Percentiles rank a stretch among this genome's conserved stretches.
These are phyloP conservation scores for Dipodascopsis tothii DNA, from an alignment of 805 yeast genomes.

Conservation along the genomic window DNA sequence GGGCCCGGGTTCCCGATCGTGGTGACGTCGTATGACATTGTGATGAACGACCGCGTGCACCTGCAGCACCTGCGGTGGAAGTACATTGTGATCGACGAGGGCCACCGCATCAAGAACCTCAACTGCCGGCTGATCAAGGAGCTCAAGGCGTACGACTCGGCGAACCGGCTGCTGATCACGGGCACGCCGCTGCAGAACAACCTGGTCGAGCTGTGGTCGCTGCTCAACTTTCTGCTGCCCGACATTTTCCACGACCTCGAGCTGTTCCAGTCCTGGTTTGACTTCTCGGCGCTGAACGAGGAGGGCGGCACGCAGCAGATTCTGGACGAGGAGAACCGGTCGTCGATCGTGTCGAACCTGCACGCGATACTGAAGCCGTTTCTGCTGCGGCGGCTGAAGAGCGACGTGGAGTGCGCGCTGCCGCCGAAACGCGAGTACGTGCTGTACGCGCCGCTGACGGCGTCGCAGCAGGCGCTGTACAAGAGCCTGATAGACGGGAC, in stretches of 20 bases:
- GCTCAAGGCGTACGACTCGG: slow-evolving; percentile 51
- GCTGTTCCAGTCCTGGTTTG: slow-evolving; percentile 81
- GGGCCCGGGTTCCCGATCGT: slow-evolving; percentile 42
- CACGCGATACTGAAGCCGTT: slow-evolving; percentile 89
- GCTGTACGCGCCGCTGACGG: slow-evolving; percentile 61
- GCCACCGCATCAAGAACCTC: slow-evolving; percentile 82
- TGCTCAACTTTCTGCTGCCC: slow-evolving; percentile 83
- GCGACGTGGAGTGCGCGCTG: slow-evolving; percentile 55
- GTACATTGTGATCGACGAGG: slow-evolving; percentile 87
- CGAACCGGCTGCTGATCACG: slow-evolving; percentile 71
- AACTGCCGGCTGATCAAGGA: slow-evolving; percentile 68
- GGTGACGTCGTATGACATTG: slow-evolving; percentile 74
- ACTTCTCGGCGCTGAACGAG: slow-evolving; percentile 42
- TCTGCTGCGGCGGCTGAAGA: slow-evolving; percentile 70
- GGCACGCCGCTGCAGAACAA: slow-evolving; percentile 97
- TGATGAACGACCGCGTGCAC: slow-evolving; percentile 54
- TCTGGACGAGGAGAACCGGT: slow-evolving; percentile 52
- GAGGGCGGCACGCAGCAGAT: slow-evolving; percentile 42
- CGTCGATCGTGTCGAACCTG: slow-evolving; percentile 60
- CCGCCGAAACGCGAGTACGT: slow-evolving; percentile 90
- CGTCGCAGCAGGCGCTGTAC: slow-evolving; percentile 58
- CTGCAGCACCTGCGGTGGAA: slow-evolving; percentile 60
- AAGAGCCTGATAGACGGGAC: slow-evolving; percentile 38
- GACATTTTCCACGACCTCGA: slow-evolving; percentile 87
- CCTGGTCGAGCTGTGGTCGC: slow-evolving; percentile 82